Conservation (phyloP, 179 eudicot genomes). For the Pouteria campechiana region DNA sequence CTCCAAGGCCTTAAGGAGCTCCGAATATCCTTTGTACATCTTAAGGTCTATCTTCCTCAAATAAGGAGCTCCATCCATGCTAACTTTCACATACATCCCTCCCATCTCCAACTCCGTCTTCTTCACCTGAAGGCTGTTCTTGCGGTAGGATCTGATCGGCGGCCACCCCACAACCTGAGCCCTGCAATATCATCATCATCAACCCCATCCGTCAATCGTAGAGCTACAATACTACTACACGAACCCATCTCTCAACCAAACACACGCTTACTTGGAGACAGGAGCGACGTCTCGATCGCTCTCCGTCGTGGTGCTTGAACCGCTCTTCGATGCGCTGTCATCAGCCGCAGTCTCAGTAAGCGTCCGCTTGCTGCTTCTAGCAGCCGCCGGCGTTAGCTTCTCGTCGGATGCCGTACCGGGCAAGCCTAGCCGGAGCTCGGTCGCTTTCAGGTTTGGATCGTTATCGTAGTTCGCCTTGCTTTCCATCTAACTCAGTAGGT, state of each 20-base stretch:
- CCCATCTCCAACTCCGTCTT: conserved; percentile 30
- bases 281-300: conserved; percentile 30
- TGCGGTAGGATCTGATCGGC: conserved; percentile 74
- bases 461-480: conserved; percentile 20
- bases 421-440: conserved; percentile 71
- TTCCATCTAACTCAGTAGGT: conserved; percentile 19
- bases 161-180: conserved; percentile 95
- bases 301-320: conserved; percentile 25
- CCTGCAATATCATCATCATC: conserved; percentile 24
- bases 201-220: not conserved
- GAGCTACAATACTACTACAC: not conserved
- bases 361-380: conserved; percentile 46
- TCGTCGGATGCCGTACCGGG: conserved; percentile 47
- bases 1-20: conserved; percentile 59
- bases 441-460: conserved; percentile 54
- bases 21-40: conserved; percentile 47
- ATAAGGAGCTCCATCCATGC: conserved; percentile 95
- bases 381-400: conserved; percentile 9
- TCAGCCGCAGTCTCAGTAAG: conserved; percentile 32
- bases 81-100: conserved; percentile 71
- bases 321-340: conserved; percentile 12
- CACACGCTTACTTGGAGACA: conserved; percentile 59
- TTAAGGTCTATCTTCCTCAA: conserved; percentile 77
- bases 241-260: not conserved
- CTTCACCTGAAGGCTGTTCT: conserved; percentile 41